Percentiles rank a stretch among this genome's conserved stretches.
Conservation (phyloP, 164 flowering plant genomes). For the Chimonanthus salicifolius region DNA sequence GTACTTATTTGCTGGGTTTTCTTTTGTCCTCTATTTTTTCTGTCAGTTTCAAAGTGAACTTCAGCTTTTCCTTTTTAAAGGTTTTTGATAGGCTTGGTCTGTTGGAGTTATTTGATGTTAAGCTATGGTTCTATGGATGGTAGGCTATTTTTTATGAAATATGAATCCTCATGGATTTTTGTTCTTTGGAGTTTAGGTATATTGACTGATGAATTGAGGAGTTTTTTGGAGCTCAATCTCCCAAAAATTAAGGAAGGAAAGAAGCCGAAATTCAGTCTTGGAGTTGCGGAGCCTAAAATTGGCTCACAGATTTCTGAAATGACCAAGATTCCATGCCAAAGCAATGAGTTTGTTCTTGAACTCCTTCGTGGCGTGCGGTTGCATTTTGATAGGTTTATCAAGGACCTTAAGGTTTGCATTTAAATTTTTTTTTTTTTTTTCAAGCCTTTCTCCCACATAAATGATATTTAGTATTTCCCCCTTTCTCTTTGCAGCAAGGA, state of each 20-base stretch:
- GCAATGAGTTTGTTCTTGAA: slow-evolving; percentile 80
- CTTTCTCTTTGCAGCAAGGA: slow-evolving; percentile 38
- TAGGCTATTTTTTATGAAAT: background rate
- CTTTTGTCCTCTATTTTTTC: background rate
- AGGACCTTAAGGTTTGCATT: slow-evolving; percentile 69
- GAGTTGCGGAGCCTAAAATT: slow-evolving; percentile 79
- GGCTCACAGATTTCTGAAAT: slow-evolving; percentile 82
- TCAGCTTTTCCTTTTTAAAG: background rate
- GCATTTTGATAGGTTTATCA: slow-evolving; percentile 82
- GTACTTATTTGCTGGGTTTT: background rate
- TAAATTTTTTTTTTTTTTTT: background rate
- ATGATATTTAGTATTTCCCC: background rate
- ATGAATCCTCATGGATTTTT: background rate
- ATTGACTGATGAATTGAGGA: slow-evolving; percentile 90
- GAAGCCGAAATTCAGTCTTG: slow-evolving; percentile 74
- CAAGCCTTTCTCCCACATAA: too few species aligned
- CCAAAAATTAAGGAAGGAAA: slow-evolving; percentile 84
- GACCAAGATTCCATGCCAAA: slow-evolving; percentile 85
- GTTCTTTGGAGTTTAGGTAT: slow-evolving; percentile 36
- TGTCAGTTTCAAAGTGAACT: background rate
- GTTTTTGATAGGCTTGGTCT: background rate
- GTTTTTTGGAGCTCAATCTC: slow-evolving; percentile 78
- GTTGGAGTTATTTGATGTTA: background rate
- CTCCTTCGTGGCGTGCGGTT: slow-evolving; percentile 79
- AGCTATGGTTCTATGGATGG: too few species aligned